phyloP scores from a whole-genome alignment of 2,329 filamentous ascomycete species.

The Hysterium pulicare region DNA sequence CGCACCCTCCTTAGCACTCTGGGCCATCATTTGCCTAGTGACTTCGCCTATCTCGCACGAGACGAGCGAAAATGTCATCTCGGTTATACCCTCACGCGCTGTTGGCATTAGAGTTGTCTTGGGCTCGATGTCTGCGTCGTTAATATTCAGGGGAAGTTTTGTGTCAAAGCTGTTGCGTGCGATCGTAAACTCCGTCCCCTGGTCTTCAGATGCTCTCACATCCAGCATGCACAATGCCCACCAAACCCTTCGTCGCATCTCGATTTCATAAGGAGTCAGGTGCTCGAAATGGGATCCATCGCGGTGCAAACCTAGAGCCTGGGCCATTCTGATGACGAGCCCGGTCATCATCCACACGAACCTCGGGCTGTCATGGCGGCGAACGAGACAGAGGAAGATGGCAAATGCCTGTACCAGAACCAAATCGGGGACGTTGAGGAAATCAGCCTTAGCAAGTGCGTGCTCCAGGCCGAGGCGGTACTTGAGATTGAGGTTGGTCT shows the following conservation, averaged over 20 bases:
- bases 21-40: constrained; percentile 39
- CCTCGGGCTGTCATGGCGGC: constrained; percentile 14
- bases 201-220: constrained; percentile 14
- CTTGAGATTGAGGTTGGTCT: constrained; percentile 43
- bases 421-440: constrained; percentile 13
- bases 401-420: constrained; percentile 12
- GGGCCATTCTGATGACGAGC: constrained; percentile 50
- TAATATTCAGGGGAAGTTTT: constrained; percentile 31
- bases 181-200: constrained; percentile 12
- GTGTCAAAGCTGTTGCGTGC: constrained; percentile 16
- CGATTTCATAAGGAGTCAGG: constrained; percentile 24
- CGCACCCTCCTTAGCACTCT: constrained; percentile 24
- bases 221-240: constrained; percentile 28
- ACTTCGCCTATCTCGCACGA: constrained; percentile 37
- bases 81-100: constrained; percentile 52
- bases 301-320: constrained; percentile 55
- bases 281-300: constrained; percentile 36
- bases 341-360: constrained; percentile 19
- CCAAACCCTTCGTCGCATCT: constrained; percentile 40
- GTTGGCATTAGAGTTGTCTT: constrained; percentile 48
- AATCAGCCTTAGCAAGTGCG: constrained; percentile 15
- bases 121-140: constrained; percentile 33
- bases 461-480: constrained; percentile 48
- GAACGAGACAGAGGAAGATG: constrained; percentile 13
- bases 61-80: constrained; percentile 46